Conservation (phyloP, 1,284 basidiomycete genomes). For the Marasmius tenuissimus region DNA sequence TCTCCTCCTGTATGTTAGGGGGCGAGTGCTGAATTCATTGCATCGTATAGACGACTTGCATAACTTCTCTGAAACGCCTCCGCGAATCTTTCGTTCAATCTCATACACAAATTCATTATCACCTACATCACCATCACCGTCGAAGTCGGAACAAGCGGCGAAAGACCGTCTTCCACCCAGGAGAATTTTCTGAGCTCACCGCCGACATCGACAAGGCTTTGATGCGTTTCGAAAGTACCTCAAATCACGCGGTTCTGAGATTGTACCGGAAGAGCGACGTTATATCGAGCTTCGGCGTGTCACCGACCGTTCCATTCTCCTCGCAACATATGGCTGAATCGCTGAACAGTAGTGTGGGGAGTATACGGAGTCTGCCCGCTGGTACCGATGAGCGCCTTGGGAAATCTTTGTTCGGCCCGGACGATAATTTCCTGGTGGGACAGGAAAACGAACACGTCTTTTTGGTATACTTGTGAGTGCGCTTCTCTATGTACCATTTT, state of each 20-base stretch:
- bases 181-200: slow-evolving; percentile 65
- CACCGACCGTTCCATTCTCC: background rate
- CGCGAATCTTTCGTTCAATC: slow-evolving; percentile 61
- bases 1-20: slow-evolving; percentile 10
- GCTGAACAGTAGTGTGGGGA: background rate
- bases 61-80: slow-evolving; percentile 56
- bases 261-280: slow-evolving; percentile 64
- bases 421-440: slow-evolving; percentile 34
- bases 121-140: background rate
- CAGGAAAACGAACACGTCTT: slow-evolving; percentile 71
- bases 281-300: background rate
- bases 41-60: slow-evolving; percentile 54
- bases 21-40: background rate
- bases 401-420: slow-evolving; percentile 23
- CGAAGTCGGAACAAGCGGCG: slow-evolving; percentile 25
- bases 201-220: slow-evolving; percentile 70
- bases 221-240: slow-evolving; percentile 76
- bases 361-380: background rate
- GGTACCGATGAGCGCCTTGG: background rate
- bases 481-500: background rate
- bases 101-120: slow-evolving; percentile 15
- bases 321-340: background rate
- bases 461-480: slow-evolving; percentile 84
- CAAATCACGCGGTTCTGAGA: slow-evolving; percentile 78
- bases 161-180: slow-evolving; percentile 35